phyloP scores from a whole-genome alignment of 1,284 basidiomycete species.

The Boletus mariae region DNA sequence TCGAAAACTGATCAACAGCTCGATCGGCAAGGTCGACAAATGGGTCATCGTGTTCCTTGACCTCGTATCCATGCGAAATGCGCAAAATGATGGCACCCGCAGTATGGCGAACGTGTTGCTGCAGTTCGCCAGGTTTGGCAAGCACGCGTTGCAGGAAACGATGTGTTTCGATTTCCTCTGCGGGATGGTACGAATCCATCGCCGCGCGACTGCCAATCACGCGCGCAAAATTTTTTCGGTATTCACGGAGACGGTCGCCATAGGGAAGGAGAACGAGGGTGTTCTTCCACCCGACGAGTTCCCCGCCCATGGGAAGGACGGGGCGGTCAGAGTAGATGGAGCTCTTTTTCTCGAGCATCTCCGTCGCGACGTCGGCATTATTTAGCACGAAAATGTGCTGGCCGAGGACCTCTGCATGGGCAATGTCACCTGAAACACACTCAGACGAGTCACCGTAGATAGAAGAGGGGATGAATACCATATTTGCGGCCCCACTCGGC shows the following conservation, averaged over 20 bases:
- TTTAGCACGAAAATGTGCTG: constrained; percentile 61
- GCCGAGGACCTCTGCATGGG: constrained; percentile 55
- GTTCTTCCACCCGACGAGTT: constrained; percentile 66
- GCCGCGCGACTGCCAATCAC: constrained; percentile 52
- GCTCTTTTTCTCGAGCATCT: constrained; percentile 66
- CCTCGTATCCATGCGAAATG: constrained; percentile 61
- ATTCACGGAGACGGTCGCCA: constrained; percentile 59
- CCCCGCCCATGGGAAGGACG: constrained; percentile 52
- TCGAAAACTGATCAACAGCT: constrained; percentile 57
- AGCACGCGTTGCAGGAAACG: constrained; percentile 55
- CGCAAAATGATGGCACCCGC: constrained; percentile 57
- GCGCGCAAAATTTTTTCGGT: constrained; percentile 55
- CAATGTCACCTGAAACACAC: constrained; percentile 48
- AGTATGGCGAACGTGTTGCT: constrained; percentile 53
- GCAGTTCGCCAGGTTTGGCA: constrained; percentile 49
- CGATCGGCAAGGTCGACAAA: constrained; percentile 54
- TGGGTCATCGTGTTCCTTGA: constrained; percentile 53
- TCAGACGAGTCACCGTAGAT: not conserved
- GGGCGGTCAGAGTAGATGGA: constrained; percentile 72
- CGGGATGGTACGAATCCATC: constrained; percentile 46
- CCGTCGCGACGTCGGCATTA: constrained; percentile 48
- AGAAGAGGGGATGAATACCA: constrained; percentile 12
- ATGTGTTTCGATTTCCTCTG: constrained; percentile 52
- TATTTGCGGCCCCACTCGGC: constrained; percentile 33
- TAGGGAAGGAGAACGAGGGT: constrained; percentile 59